Percentiles rank a stretch among this genome's conserved stretches.
Evolutionary conservation across 2,329 filamentous ascomycete genomes (phyloP).

Genomic region (Botrytis porri): DNA sequence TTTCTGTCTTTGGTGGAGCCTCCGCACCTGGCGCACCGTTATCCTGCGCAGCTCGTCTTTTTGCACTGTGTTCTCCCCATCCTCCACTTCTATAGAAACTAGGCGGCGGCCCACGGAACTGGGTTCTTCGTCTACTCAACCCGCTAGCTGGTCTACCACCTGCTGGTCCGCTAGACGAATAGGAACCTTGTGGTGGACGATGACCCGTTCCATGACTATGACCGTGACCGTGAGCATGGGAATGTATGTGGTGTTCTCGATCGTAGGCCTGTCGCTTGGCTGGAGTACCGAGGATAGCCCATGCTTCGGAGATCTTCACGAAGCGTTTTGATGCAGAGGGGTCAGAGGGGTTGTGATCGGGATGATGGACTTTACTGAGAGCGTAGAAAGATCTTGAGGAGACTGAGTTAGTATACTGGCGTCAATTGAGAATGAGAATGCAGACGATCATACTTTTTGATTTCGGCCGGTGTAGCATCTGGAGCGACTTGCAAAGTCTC

Average conservation of each 20-base stretch:
- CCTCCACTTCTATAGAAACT: slow-evolving; percentile 82
- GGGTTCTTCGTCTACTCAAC: slow-evolving; percentile 69
- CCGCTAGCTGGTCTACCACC: slow-evolving; percentile 78
- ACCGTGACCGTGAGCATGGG: neutral
- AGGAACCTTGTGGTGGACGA: slow-evolving; percentile 45
- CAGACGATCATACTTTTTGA: slow-evolving; percentile 66
- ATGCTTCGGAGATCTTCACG: slow-evolving; percentile 80
- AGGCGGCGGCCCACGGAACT: slow-evolving; percentile 83
- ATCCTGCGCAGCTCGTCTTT: slow-evolving; percentile 52
- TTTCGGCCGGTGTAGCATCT: slow-evolving; percentile 68
- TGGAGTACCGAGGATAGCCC: slow-evolving; percentile 69
- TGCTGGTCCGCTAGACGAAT: slow-evolving; percentile 58
- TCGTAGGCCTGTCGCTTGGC: slow-evolving; percentile 80
- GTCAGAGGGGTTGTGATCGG: slow-evolving; percentile 81
- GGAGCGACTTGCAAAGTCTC: slow-evolving; percentile 71
- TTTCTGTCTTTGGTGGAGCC: slow-evolving; percentile 27
- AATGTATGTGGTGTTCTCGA: slow-evolving; percentile 48
- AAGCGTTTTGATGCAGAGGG: slow-evolving; percentile 72
- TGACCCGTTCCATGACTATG: slow-evolving; percentile 23
- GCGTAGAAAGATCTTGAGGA: slow-evolving; percentile 70
- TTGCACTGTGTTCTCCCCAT: slow-evolving; percentile 65
- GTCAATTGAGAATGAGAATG: neutral
- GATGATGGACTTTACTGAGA: slow-evolving; percentile 89
- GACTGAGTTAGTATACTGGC: slow-evolving; percentile 9
- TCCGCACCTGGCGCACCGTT: slow-evolving; percentile 24